Conservation (phyloP, 2,329 filamentous ascomycete genomes). For the Sclerotinia sclerotiorum region DNA sequence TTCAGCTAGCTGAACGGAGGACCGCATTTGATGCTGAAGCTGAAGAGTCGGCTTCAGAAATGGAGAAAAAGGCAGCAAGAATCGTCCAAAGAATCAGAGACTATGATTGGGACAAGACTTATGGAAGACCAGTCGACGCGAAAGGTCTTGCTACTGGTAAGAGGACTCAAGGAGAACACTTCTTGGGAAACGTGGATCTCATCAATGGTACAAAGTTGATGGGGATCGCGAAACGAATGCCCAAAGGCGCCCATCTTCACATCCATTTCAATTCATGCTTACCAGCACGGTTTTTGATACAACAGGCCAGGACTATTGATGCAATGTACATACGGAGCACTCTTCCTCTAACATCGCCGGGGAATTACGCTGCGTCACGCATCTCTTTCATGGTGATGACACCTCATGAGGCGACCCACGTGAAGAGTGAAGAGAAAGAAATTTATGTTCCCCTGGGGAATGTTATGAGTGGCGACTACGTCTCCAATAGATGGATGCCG, state of each 20-base stretch:
- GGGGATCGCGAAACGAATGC: slow-evolving; percentile 56
- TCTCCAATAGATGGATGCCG: slow-evolving; percentile 47
- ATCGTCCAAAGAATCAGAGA: slow-evolving; percentile 37
- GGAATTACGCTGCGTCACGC: slow-evolving; percentile 31
- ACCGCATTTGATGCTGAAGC: slow-evolving; percentile 38
- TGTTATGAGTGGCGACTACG: slow-evolving; percentile 53
- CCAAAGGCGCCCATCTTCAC: slow-evolving; percentile 72
- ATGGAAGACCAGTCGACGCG: slow-evolving; percentile 30
- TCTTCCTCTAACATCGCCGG: slow-evolving; percentile 45
- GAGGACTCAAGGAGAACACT: slow-evolving; percentile 51
- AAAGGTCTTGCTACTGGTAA: slow-evolving; percentile 31
- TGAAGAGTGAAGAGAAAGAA: slow-evolving; percentile 31
- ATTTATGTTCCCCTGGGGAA: slow-evolving; percentile 40
- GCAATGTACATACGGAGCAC: slow-evolving; percentile 71
- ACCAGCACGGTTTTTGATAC: slow-evolving; percentile 58
- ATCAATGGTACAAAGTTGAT: slow-evolving; percentile 59
- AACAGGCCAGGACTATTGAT: slow-evolving; percentile 52
- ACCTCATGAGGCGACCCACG: slow-evolving; percentile 34
- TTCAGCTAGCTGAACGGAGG: slow-evolving; percentile 34
- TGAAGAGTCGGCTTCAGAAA: slow-evolving; percentile 29
- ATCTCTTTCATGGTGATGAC: slow-evolving; percentile 41
- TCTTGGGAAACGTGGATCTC: slow-evolving; percentile 54
- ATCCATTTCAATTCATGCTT: slow-evolving; percentile 79
- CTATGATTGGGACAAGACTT: slow-evolving; percentile 37
- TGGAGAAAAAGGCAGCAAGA: slow-evolving; percentile 36